phyloP scores from a whole-genome alignment of 306 rosid genomes.

The Glycine soja region DNA sequence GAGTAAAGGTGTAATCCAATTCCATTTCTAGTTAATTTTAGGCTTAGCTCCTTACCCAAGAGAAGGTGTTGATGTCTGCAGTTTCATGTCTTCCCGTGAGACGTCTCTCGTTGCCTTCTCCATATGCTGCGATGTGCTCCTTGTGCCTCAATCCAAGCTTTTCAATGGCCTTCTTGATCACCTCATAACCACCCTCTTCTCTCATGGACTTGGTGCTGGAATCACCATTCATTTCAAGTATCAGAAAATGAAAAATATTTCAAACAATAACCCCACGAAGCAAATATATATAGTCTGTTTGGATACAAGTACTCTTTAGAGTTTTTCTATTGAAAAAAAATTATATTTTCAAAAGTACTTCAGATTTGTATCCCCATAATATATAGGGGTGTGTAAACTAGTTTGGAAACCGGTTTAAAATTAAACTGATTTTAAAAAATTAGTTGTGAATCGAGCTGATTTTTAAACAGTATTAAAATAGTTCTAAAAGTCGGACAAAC shows the following conservation, averaged over 20 bases:
- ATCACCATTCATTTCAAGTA: constrained; percentile 25
- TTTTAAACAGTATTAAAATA: too few species aligned
- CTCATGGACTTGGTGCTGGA: constrained; percentile 75
- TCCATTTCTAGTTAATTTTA: too few species aligned
- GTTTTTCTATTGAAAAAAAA: too few species aligned
- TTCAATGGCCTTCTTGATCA: constrained; percentile 66
- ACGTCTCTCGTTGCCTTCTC: constrained; percentile 77
- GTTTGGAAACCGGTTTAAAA: too few species aligned
- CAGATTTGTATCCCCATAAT: too few species aligned
- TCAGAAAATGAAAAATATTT: neutral
- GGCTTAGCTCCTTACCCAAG: constrained; percentile 51
- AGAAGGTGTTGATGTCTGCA: constrained; percentile 62
- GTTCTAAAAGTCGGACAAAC: too few species aligned
- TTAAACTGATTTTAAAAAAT: too few species aligned
- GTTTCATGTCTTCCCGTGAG: constrained; percentile 77
- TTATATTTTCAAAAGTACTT: too few species aligned
- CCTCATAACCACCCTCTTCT: constrained; percentile 63
- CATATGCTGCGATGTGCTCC: constrained; percentile 76
- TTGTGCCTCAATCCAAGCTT: constrained; percentile 66
- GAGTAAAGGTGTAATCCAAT: too few species aligned
- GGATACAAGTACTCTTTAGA: too few species aligned
- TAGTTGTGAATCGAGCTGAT: too few species aligned
- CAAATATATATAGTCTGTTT: neutral
- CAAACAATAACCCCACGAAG: neutral
- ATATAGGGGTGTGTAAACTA: too few species aligned